Conservation (phyloP, 768 basidiomycete genomes). For the Trametes sanguinea region DNA sequence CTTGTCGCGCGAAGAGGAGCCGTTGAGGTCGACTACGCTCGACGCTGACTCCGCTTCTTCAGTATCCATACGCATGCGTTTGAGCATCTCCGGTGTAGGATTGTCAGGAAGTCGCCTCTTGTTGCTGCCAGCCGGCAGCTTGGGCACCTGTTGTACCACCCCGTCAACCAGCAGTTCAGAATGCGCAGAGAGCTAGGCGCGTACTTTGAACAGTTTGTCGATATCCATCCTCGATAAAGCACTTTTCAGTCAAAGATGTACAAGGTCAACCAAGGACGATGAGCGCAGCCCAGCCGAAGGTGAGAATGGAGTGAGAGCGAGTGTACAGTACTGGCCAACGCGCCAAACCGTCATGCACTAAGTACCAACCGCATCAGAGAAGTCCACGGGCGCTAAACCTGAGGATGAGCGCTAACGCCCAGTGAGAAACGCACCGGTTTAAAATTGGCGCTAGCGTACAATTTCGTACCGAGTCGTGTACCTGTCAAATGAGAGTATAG, state of each 20-base stretch:
- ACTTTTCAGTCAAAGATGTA: too few species aligned
- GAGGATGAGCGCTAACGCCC: too few species aligned
- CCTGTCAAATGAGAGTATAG: too few species aligned
- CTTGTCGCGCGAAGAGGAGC: slow-evolving; percentile 23
- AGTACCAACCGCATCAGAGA: neutral
- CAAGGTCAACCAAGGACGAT: too few species aligned
- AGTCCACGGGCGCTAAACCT: too few species aligned
- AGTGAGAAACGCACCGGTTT: too few species aligned
- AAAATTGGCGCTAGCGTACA: too few species aligned
- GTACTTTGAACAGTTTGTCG: slow-evolving; percentile 52
- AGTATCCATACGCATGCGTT: slow-evolving; percentile 68
- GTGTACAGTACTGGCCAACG: neutral
- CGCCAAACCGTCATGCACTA: neutral
- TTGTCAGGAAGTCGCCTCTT: slow-evolving; percentile 79
- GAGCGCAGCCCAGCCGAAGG: neutral
- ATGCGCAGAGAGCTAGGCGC: neutral
- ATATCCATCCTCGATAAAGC: slow-evolving; percentile 42
- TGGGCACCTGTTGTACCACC: slow-evolving; percentile 54
- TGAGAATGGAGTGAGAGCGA: neutral
- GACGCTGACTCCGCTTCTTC: slow-evolving; percentile 18
- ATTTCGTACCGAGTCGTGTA: too few species aligned
- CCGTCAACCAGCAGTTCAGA: neutral
- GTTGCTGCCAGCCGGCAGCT: slow-evolving; percentile 60
- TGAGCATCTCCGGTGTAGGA: slow-evolving; percentile 80
- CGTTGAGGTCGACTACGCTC: slow-evolving; percentile 14